These are phyloP conservation scores for Aureobasidium zeae DNA, from an alignment of 2,329 filamentous ascomycete species.

Conservation along the genomic window DNA sequence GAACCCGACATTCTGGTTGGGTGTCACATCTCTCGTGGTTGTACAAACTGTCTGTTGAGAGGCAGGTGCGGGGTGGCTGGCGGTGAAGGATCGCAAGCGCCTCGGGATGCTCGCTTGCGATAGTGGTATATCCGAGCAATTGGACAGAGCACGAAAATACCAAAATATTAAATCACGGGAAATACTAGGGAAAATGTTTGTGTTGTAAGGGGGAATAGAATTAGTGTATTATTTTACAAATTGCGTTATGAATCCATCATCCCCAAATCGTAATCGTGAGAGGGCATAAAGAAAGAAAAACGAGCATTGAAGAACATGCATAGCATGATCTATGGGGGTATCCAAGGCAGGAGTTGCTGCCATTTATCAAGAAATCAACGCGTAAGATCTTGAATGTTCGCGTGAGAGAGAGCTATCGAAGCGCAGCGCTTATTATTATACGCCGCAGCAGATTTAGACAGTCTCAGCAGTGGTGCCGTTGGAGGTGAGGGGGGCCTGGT, in stretches of 20 bases:
- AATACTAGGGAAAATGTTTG: too few relatives aligned
- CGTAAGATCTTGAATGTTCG: neutral
- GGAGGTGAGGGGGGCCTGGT: constrained; percentile 12
- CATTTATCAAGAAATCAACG: neutral
- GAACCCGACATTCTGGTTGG: neutral
- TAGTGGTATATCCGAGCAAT: neutral
- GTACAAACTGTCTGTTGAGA: constrained; percentile 6
- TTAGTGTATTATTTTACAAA: constrained; percentile 14
- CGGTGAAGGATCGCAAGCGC: constrained; percentile 14
- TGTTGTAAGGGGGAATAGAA: too few relatives aligned
- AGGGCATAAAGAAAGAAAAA: constrained; percentile 2
- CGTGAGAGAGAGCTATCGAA: neutral
- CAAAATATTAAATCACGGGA: too few relatives aligned
- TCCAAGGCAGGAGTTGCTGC: constrained; percentile 1
- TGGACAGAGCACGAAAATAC: neutral
- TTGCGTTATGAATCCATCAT: neutral
- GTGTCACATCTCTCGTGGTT: too few relatives aligned
- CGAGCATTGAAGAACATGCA: constrained; percentile 1
- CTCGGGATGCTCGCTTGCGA: constrained; percentile 12
- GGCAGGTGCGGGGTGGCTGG: constrained; percentile 3
- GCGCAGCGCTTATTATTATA: neutral
- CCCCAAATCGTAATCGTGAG: constrained; percentile 11
- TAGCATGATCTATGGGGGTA: constrained; percentile 7
- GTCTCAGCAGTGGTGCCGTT: constrained; percentile 5
- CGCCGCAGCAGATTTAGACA: neutral